Base-by-base conservation (phyloP, 495 filamentous ascomycete genomes). In the Durotheca rogersii region DNA sequence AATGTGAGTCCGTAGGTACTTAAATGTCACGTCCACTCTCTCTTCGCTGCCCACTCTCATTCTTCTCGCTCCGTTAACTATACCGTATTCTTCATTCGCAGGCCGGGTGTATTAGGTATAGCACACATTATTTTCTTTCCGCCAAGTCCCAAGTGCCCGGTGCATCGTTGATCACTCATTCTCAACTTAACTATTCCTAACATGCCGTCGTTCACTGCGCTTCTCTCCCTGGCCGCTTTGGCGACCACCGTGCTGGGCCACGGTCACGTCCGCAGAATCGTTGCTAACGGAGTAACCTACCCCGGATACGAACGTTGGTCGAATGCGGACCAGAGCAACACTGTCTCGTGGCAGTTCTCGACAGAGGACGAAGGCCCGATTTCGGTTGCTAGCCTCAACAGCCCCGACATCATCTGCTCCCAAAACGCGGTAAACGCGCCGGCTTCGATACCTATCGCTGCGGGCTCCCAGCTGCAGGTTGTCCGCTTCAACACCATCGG, bases 301-400 rank as follows among this genome's bases (percentile, higher is more conserved):
- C 45, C 36, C 14, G 61, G 63, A 17, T 68, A 48, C 19, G 66
- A 75, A 30, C 71, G 70, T 33, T 62, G 61, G 48, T 65, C 65
- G 37, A 58, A 56, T 27, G 38, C 37, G 31, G 42, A 63, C 39
- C 68, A 69, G 29, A 78, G 76, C 11, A 63, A 71, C 6, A 67
- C 65, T 11, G 74, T 77, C 41, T 44, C 52, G 3, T 81, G 76
- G 76, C 67, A 72, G 12, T 71, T 69, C 23, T 58, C 68, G 18
- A 75, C 70, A 29, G 74, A 75, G 14, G 72, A 79, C 56, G 65
- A 77, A 34, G 79, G 79, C 25, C 81, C 71, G 53, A 66, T 82
- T 31, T 67, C 74, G 19, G 71, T 69, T 27, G 49, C 58, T 30
- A 57, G 41, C n/a, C 66, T 67, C 51, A 55, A 39, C 20, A 50